Base-by-base conservation (phyloP, 768 basidiomycete species). In the Mycena alexandri region DNA sequence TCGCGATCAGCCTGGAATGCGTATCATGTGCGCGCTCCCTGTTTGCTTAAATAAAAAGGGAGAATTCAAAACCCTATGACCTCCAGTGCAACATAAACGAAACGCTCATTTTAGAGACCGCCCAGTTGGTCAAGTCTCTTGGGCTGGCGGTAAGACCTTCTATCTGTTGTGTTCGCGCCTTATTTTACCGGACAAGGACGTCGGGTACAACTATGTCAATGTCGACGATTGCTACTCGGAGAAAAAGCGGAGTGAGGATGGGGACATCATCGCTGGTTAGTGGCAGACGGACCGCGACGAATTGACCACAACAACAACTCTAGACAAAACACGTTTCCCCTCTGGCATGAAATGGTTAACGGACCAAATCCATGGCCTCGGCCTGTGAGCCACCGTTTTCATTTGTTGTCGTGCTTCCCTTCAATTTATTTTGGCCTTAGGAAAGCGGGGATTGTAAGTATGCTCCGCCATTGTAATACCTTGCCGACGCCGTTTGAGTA, bases 161-260 rank as follows among this genome's bases (percentile, higher is more conserved):
- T 22, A 22, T 25, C 36, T 4, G 13, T 16, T 13, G 13, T n/a
- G 0, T 11, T 29, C 2, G 0, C 2, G 0, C n/a, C 14, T 36
- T 17, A 41, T 13, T 36, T 17, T 6, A 44, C 34, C 63, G 62
- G 48, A 50, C 16, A 56, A 89, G 87, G 86, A 86, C 59, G 82
- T 80, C 38, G 89, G 89, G 2, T 91, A 90, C 71, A 78, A 82
- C 60, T 81, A 87, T 68, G 77, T 90, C 63, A 90, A 89, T 61
- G 73, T 91, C 29, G 89, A 91, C 62, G 89, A 90, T 64, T 91
- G 89, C 69, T 91, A 88, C 69, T 84, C 89, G 2, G 85, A 87
- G 75, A 89, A 85, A 71, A 72, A 86, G 51, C 82, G 89, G 42
- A 87, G 76, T 63, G 69, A 79, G 5, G 66, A 73, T 11, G 89